phyloP scores from a whole-genome alignment of 2,329 filamentous ascomycete species.

The Ophiosphaerella korrae region DNA sequence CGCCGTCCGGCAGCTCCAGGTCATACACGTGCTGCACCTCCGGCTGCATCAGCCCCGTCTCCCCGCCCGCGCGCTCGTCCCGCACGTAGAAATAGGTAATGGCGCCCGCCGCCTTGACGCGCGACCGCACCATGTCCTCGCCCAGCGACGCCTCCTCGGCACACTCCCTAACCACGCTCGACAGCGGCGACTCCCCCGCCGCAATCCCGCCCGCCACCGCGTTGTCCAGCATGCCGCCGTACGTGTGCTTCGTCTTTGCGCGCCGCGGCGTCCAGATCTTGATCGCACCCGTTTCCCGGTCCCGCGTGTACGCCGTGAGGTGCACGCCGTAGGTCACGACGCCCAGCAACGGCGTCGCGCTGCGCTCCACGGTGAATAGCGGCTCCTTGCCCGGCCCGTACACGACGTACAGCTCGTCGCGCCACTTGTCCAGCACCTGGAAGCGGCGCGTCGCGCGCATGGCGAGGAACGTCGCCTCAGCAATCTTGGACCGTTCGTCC shows the following conservation, averaged over 20 bases:
- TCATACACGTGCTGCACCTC: constrained; percentile 94
- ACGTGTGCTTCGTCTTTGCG: constrained; percentile 79
- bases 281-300: constrained; percentile 59
- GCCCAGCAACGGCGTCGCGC: constrained; percentile 50
- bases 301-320: constrained; percentile 45
- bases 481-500: constrained; percentile 63
- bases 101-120: constrained; percentile 66
- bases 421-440: constrained; percentile 63
- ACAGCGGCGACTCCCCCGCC: constrained; percentile 78
- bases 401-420: constrained; percentile 50
- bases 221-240: constrained; percentile 91
- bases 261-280: constrained; percentile 85
- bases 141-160: constrained; percentile 87
- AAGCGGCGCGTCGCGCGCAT: constrained; percentile 77
- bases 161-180: constrained; percentile 82
- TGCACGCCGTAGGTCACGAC: constrained; percentile 53
- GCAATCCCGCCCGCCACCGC: constrained; percentile 86
- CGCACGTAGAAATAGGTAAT: constrained; percentile 87
- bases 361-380: constrained; percentile 51
- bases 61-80: constrained; percentile 75
- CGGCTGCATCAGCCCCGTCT: constrained; percentile 82
- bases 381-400: constrained; percentile 47
- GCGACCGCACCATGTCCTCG: constrained; percentile 67
- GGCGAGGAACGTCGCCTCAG: constrained; percentile 64
- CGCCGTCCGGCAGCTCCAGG: constrained; percentile 71